Conservation (phyloP, 1,284 basidiomycete genomes). For the Boletus subluridellus region DNA sequence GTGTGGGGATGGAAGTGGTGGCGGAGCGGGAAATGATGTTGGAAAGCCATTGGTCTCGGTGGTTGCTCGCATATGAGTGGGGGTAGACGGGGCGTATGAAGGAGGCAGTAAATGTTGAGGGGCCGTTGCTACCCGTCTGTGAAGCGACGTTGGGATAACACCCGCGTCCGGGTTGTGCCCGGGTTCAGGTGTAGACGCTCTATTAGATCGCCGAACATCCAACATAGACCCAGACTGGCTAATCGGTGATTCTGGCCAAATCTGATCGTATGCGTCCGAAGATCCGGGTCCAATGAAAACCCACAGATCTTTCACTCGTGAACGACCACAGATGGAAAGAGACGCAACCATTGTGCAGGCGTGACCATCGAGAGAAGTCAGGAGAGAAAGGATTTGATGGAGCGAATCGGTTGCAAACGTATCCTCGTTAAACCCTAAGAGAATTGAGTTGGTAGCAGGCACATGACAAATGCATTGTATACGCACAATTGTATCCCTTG, state of each 20-base stretch:
- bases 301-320: conserved; percentile 75
- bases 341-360: conserved; percentile 67
- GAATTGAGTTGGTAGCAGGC: conserved; percentile 20
- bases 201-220: conserved; percentile 35
- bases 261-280: conserved; percentile 31
- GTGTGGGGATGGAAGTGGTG: conserved; percentile 26
- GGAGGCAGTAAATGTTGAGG: conserved; percentile 30
- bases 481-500: conserved; percentile 73
- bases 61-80: conserved; percentile 21
- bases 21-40: conserved; percentile 18
- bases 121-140: conserved; percentile 32
- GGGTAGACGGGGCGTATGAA: conserved; percentile 16
- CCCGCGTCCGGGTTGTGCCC: conserved; percentile 23
- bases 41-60: conserved; percentile 24
- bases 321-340: conserved; percentile 62
- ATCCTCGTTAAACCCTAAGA: conserved; percentile 71
- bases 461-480: conserved; percentile 7
- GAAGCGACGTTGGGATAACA: conserved; percentile 30
- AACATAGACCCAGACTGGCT: conserved; percentile 35
- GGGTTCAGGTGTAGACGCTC: conserved; percentile 34
- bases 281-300: conserved; percentile 61
- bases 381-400: conserved; percentile 64
- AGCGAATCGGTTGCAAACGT: conserved; percentile 74
- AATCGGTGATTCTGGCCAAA: conserved; percentile 36
- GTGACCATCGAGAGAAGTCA: conserved; percentile 63